phyloP scores from a whole-genome alignment of 495 filamentous ascomycete genomes.

The Penicillium maclennaniae region DNA sequence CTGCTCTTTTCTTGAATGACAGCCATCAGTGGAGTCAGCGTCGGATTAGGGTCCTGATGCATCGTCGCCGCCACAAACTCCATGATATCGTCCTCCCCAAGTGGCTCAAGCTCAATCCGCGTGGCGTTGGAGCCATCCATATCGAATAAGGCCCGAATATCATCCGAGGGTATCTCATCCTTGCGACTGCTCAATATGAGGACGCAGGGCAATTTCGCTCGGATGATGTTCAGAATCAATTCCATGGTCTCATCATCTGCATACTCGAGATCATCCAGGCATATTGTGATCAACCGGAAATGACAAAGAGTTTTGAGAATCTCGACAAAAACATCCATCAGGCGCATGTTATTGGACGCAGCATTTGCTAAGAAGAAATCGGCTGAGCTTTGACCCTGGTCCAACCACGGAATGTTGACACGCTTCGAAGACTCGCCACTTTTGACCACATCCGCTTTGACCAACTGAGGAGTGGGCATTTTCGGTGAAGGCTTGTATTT shows the following conservation, averaged over 20 bases:
- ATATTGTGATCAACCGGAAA: slow-evolving; percentile 77
- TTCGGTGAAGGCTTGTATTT: slow-evolving; percentile 38
- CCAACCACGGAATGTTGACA: slow-evolving; percentile 29
- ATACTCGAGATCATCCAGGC: slow-evolving; percentile 81
- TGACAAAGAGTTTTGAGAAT: slow-evolving; percentile 74
- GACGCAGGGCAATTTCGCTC: slow-evolving; percentile 68
- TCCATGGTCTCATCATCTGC: slow-evolving; percentile 83
- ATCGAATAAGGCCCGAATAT: slow-evolving; percentile 42
- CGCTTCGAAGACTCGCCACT: slow-evolving; percentile 34
- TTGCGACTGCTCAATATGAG: slow-evolving; percentile 59
- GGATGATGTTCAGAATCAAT: slow-evolving; percentile 69
- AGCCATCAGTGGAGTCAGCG: slow-evolving; percentile 48
- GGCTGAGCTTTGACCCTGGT: slow-evolving; percentile 52
- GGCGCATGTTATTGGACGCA: slow-evolving; percentile 67
- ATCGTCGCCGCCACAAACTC: slow-evolving; percentile 75
- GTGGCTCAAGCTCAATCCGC: slow-evolving; percentile 59
- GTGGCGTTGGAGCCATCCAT: slow-evolving; percentile 50
- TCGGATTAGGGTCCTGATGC: slow-evolving; percentile 39
- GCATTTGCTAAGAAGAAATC: slow-evolving; percentile 69
- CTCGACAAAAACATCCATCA: slow-evolving; percentile 81
- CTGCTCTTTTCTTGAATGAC: slow-evolving; percentile 77
- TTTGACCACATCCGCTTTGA: slow-evolving; percentile 26
- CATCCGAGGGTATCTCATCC: slow-evolving; percentile 36
- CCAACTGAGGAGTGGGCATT: slow-evolving; percentile 25
- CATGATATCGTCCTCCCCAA: slow-evolving; percentile 70